Percentiles rank a stretch among this genome's conserved stretches.
Evolutionary conservation across 164 flowering plant species (phyloP).

Genomic region (Macadamia integrifolia): DNA sequence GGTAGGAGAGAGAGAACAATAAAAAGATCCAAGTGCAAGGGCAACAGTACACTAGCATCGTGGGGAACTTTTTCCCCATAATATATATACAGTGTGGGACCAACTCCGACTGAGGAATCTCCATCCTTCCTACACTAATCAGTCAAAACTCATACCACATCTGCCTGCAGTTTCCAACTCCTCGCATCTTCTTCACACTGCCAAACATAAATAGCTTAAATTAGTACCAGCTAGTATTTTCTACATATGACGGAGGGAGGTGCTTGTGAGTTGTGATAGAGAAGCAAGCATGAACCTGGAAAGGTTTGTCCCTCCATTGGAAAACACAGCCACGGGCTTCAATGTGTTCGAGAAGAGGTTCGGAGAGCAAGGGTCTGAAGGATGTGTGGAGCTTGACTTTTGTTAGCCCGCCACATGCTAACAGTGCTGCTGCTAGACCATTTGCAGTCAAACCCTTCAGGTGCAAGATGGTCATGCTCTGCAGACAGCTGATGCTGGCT

Average conservation of each 20-base stretch:
- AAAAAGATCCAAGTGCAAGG: too few relatives aligned
- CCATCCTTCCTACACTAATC: neutral
- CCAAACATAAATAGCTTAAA: conserved; percentile 1
- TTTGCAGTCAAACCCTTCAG: conserved; percentile 51
- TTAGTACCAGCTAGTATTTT: neutral
- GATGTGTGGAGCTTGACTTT: conserved; percentile 75
- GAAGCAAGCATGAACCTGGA: conserved; percentile 38
- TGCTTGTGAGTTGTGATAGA: neutral
- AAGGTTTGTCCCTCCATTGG: conserved; percentile 72
- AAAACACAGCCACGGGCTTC: conserved; percentile 78
- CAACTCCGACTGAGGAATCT: neutral
- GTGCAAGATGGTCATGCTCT: conserved; percentile 67
- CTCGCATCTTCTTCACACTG: conserved; percentile 69
- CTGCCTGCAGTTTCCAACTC: conserved; percentile 54
- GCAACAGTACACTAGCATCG: too few relatives aligned
- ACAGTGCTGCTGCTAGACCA: conserved; percentile 64
- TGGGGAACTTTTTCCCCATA: too few relatives aligned
- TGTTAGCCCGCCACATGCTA: conserved; percentile 65
- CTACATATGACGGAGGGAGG: too few relatives aligned
- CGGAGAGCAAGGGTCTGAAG: conserved; percentile 49
- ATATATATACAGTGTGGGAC: neutral
- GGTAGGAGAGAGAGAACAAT: too few relatives aligned
- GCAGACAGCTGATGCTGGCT: conserved; percentile 75
- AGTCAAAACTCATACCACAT: conserved; percentile 19
- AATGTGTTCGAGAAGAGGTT: conserved; percentile 48